Conservation (phyloP, 202 grass and related monocot genomes). For the Digitaria exilis region DNA sequence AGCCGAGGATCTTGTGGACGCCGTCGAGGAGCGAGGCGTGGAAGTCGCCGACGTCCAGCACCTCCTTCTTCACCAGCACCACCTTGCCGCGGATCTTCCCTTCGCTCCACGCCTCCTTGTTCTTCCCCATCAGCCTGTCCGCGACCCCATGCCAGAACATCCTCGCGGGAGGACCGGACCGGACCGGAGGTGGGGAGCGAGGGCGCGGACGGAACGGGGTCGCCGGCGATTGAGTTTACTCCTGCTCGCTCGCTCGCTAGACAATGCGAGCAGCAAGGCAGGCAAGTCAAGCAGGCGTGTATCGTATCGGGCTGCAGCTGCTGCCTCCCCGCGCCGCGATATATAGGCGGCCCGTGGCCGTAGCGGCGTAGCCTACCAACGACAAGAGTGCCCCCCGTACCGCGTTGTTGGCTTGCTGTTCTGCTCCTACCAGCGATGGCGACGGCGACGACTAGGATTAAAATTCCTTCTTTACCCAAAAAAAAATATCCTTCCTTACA, state of each 20-base stretch:
- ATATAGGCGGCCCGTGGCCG: not conserved
- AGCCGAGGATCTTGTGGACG: conserved; percentile 56
- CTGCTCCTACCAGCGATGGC: not conserved
- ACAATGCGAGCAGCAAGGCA: not conserved
- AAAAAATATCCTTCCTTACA: no score
- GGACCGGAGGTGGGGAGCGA: no score
- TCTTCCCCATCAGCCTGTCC: conserved; percentile 64
- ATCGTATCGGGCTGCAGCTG: not conserved
- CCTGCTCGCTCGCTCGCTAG: not conserved
- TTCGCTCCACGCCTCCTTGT: conserved; percentile 58
- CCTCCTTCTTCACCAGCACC: conserved; percentile 65
- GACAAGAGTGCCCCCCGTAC: not conserved
- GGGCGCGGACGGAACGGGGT: not conserved
- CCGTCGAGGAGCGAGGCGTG: conserved; percentile 65
- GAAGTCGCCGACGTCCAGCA: conserved; percentile 63
- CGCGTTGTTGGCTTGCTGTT: no score
- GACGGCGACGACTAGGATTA: not conserved
- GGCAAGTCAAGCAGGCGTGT: not conserved
- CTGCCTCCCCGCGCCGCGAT: not conserved
- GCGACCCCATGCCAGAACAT: conserved; percentile 49
- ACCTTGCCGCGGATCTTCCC: conserved; percentile 51
- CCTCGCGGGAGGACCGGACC: no score
- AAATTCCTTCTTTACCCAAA: not conserved
- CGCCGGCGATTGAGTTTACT: not conserved
- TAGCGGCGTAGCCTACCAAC: not conserved